Evolutionary conservation across 345 rosid genomes (phyloP), one percentile per base, ranked within the genome.

Genomic region (Populus simonii): DNA sequence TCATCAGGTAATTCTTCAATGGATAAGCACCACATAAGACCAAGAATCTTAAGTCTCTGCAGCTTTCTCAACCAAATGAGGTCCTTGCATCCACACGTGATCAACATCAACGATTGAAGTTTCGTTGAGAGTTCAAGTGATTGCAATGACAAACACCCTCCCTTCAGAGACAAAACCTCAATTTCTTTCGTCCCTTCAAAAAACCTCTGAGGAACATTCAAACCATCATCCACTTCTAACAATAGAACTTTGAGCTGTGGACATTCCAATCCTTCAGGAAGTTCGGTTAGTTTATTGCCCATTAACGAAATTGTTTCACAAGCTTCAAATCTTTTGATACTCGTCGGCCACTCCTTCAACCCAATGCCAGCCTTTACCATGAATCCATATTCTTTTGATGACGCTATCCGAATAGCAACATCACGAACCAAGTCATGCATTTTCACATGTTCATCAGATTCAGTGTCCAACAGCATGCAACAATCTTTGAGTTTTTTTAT

Each of bases 1-100:
- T 55, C 73, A 4, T 18, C 23, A 3, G 79, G 79, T 36, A 76
- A 38, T 23, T 49, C 53, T 36, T 76, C 29, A 17, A 76, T 49
- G n/a, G 33, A 43, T n/a, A 67, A 68, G n/a, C 38, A 36, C 4
- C 73, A 67, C 7, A 18, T 4, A 18, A 68, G n/a, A 29, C 67
- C 68, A n/a, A 76, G 79, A 68, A 76, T 76, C 43, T 76, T 70
- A 11, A 76, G 73, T 20, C 43, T 67, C 17, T 8, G 35, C 17
- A 76, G 39, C 63, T 35, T 25, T 68, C 47, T 2, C 55, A 76
- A 29, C 35, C 47, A 25, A 38, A 23, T 2, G 20, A n/a, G 3
- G 18, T 53, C 55, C 23, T 9, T 17, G 17, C 53, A 35, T 12
- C 33, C 43, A 11, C 49, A 76, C 7, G 25, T 5, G 17, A 17